Percentiles rank a stretch among this genome's conserved stretches.
Conservation (phyloP, 2,329 filamentous ascomycete genomes). For the Cladorrhinum sp. region DNA sequence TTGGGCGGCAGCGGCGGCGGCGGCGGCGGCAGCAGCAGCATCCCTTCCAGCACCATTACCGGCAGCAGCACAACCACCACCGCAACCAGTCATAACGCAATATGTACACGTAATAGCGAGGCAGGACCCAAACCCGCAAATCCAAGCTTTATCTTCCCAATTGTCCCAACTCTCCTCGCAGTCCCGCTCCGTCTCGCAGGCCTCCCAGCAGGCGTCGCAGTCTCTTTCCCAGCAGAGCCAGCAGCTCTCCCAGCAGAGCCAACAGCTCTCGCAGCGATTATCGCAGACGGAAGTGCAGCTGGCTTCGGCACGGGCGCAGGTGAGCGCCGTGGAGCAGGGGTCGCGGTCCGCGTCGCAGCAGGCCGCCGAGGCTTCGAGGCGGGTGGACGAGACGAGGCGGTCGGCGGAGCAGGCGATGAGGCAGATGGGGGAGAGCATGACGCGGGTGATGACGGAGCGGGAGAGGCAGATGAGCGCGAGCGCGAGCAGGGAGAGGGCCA, state of each 20-base stretch:
- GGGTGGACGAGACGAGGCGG: conserved; percentile 25
- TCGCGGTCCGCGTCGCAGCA: conserved; percentile 25
- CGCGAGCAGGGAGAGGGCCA: conserved; percentile 26
- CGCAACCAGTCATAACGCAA: conserved; percentile 26
- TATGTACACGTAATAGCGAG: conserved; percentile 21
- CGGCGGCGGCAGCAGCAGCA: no score
- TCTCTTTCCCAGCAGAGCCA: conserved; percentile 34
- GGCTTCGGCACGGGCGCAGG: conserved; percentile 19
- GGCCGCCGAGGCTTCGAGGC: conserved; percentile 26
- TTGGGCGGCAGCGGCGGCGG: no score
- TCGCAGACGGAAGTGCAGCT: conserved; percentile 25
- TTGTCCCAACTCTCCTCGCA: conserved; percentile 30
- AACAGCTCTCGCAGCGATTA: conserved; percentile 30
- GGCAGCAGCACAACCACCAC: not conserved
- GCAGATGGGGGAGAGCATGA: conserved; percentile 29
- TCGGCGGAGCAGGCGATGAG: conserved; percentile 21
- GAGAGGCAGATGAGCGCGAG: conserved; percentile 29
- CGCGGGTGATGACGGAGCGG: conserved; percentile 28
- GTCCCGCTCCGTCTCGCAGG: conserved; percentile 32
- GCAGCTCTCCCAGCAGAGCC: conserved; percentile 32
- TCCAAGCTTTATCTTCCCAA: conserved; percentile 32
- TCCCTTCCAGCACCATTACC: not conserved
- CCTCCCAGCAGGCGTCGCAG: conserved; percentile 34
- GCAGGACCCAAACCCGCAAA: conserved; percentile 27
- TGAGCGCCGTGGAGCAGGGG: conserved; percentile 27